Base-by-base conservation (phyloP, 2,329 filamentous ascomycete genomes). In the Penicillium brevicompactum region DNA sequence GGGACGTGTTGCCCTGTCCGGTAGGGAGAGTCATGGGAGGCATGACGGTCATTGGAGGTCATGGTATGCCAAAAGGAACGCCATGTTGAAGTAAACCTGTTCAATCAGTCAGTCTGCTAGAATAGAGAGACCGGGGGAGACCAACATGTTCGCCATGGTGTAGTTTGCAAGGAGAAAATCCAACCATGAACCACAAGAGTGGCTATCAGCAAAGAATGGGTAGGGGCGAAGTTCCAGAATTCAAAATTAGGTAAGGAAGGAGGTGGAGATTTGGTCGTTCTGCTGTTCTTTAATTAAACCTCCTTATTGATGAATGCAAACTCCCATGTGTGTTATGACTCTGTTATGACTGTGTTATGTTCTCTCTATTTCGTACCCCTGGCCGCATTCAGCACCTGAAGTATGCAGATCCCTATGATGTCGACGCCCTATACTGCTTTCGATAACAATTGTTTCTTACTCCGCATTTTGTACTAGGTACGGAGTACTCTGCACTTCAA, bases 41-140 rank as follows among this genome's bases (percentile, higher is more conserved):
- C 96, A 80, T 99, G 86, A 59, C 94, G 96, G 79, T 87, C 83
- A 69, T 87, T 83, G 61, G 85, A 88, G 72, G 85, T 89, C 83
- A 89, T 94, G 66, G 89, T 86, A 82, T 97, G 94, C 94, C 94
- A 99, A 79, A 99, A 93, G 59, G 89, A 90, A 77, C 89, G 89
- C 77, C 94, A 89, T 76, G 88, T 86, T 67, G 83, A 83, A 67
- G 85, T 83, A 70, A 93, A 75, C 69, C 88, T 88, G 64, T 27
- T 7, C 24, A 41, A 53, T 50, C 46, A 57, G 49, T 53, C 38
- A 59, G 55, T 46, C 21, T 55, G 34, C 46, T 32, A 43, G 27
- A 40, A 56, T 11, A 42, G 41, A 41, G n/a, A 38, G 11, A n/a
- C 16, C 31, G 30, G 46, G 21, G 43, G 46, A 45, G 37, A 59